Base-by-base conservation (phyloP, 2,329 filamentous ascomycete genomes). In the Cladophialophora psammophila region DNA sequence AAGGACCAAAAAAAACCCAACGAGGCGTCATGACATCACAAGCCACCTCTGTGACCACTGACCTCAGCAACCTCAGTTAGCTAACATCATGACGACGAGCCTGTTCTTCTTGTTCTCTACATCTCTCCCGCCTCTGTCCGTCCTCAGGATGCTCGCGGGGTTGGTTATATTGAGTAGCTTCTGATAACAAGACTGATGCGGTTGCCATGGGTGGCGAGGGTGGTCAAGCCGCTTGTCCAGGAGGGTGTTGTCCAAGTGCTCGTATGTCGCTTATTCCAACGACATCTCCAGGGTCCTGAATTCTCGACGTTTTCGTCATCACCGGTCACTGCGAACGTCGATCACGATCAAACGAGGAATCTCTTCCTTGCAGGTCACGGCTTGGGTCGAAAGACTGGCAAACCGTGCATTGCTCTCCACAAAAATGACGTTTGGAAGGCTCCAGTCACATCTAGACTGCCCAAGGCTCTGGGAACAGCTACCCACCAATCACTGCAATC, bases 1-100 rank as follows among this genome's bases (percentile, higher is more conserved):
- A 18, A 26, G 18, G 9, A 5, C 45, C 45, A 50, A 20, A 8
- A 31, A 50, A 42, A 50, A 31, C n/a, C 45, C 45, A 61, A 61
- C 15, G 32, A 36, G 53, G 34, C 59, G 18, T 36, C 59, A 32
- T 61, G 59, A 61, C 59, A 61, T 61, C 59, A 60, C 58, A 32
- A 48, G 58, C 57, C 6, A 48, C 40, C 36, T 15, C 5, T 8
- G 9, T 13, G 8, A 40, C 15, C 26, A 2, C 26, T 26, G 26
- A 26, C 26, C 26, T 26, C 26, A 26, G 26, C 26, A 26, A 26
- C 26, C 26, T 26, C 26, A 26, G 26, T 26, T 26, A 26, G 26
- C 26, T 26, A 26, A 26, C 26, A 26, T 26, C 26, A 26, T 26
- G 26, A 26, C 26, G 26, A 26, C 26, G 26, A 26, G 26, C 26